Percentiles rank a stretch among this genome's conserved stretches.
phyloP scores from a whole-genome alignment of 768 basidiomycete genomes.

The Pleurotus djamor region DNA sequence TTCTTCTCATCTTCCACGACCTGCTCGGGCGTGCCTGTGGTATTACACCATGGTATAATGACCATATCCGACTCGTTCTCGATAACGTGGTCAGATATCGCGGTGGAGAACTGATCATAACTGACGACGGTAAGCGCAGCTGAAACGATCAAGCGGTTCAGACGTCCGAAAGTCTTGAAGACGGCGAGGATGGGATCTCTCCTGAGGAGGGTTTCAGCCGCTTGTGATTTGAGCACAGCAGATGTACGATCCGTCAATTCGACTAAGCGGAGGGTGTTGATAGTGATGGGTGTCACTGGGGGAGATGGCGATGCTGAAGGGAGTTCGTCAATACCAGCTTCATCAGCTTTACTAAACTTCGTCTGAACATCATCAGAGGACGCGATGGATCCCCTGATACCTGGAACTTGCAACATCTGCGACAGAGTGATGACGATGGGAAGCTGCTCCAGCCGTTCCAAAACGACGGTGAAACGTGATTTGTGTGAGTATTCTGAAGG shows the following conservation, averaged over 20 bases:
- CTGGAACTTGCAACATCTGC: constrained; percentile 58
- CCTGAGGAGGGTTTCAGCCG: constrained; percentile 64
- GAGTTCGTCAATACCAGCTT: constrained; percentile 13
- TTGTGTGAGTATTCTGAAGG: constrained; percentile 39
- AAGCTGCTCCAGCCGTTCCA: constrained; percentile 80
- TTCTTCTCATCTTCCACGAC: constrained; percentile 23
- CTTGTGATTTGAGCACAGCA: constrained; percentile 80
- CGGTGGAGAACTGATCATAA: constrained; percentile 66
- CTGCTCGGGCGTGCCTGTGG: constrained; percentile 18
- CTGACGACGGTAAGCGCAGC: constrained; percentile 75
- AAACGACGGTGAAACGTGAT: constrained; percentile 64
- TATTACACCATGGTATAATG: constrained; percentile 81
- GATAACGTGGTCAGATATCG: constrained; percentile 59
- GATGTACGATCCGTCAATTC: constrained; percentile 90
- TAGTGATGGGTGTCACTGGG: constrained; percentile 25
- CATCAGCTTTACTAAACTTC: constrained; percentile 26
- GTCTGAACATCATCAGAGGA: not conserved
- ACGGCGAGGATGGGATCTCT: constrained; percentile 73
- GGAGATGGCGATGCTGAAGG: not conserved
- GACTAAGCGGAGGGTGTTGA: constrained; percentile 85
- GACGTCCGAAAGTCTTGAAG: constrained; percentile 74
- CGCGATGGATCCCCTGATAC: not conserved
- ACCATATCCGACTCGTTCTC: constrained; percentile 68
- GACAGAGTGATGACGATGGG: constrained; percentile 81
- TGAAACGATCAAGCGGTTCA: constrained; percentile 65